Base-by-base conservation (phyloP, 371 early-diverging fungal species). In the Apophysomyces elegans region DNA sequence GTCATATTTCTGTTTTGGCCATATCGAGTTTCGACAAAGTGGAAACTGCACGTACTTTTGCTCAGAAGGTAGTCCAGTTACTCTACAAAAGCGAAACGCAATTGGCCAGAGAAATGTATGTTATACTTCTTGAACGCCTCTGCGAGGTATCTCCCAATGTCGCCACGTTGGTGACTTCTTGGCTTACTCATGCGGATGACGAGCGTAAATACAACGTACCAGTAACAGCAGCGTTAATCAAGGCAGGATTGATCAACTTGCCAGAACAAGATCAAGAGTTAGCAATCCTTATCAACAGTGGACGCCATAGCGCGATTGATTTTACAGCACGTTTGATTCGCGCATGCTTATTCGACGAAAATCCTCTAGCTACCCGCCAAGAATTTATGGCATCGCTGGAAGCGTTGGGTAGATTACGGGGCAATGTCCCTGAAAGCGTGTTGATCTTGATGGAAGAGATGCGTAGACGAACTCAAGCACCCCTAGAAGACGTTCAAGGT, bases 131-230 rank as follows among this genome's bases (percentile, higher is more conserved):
- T 62, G 92, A 91, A 62, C 80, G 88, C 5, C 75, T 97, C 13
- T 95, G 94, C 67, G 92, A 94, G 59, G 70, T 87, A 35, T 93
- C 95, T 0, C 84, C 84, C 61, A 85, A 86, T 36, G 91, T 93
- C 0, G 88, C 86, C 26, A 88, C 89, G 50, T 94, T 97, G 74
- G 92, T 98, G 43, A 90, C 85, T 2, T 83, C 87, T 26, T 98
- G 98, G 98, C 75, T 99, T 13, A 85, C 95, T n/a, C 96, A 93
- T 77, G 87, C 93, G 2, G 95, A 96, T 46, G 97, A 98, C 68
- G 97, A 96, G 68, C 92, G 95, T 71, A 95, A 96, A 71, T 91
- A 88, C 70, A 90, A 93, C 67, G 93, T 96, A 1, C 86, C 90
- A 8, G 93, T 93, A 2, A 91, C 94, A 0, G 80, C 90, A n/a